Evolutionary conservation across 2,329 filamentous ascomycete genomes (phyloP).

Genomic region (Alternaria alternata): DNA sequence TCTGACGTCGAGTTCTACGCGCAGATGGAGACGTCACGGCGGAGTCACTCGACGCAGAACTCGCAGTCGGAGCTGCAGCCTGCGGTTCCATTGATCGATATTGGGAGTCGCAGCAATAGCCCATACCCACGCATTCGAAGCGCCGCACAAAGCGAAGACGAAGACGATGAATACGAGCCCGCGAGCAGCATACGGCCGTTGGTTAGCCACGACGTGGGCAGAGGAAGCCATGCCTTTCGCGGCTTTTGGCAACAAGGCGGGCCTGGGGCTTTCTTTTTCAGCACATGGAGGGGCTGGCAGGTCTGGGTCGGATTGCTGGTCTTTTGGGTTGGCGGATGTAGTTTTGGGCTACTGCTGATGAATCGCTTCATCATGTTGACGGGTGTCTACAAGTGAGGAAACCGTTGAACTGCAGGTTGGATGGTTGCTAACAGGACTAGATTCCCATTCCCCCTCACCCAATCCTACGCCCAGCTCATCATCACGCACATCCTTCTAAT

Average conservation of each 20-base stretch:
- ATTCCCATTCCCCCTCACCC: slow-evolving; percentile 62
- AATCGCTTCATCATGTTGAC: slow-evolving; percentile 62
- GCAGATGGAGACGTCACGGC: slow-evolving; percentile 36
- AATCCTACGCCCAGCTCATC: slow-evolving; percentile 60
- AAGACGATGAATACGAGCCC: slow-evolving; percentile 55
- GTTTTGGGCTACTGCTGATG: slow-evolving; percentile 59
- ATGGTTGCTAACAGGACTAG: slow-evolving; percentile 43
- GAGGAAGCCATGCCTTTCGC: slow-evolving; percentile 24
- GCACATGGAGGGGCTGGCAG: slow-evolving; percentile 58
- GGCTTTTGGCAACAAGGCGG: slow-evolving; percentile 53
- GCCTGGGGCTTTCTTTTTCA: slow-evolving; percentile 59
- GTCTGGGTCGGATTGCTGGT: slow-evolving; percentile 58
- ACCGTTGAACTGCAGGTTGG: not conserved
- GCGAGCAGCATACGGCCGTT: slow-evolving; percentile 51
- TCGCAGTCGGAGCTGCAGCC: slow-evolving; percentile 50
- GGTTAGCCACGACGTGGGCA: slow-evolving; percentile 43
- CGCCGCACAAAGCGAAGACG: slow-evolving; percentile 57
- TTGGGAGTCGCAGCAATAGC: slow-evolving; percentile 53
- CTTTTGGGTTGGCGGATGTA: slow-evolving; percentile 58
- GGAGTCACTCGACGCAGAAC: slow-evolving; percentile 40
- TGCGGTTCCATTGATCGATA: slow-evolving; percentile 55
- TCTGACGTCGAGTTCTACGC: slow-evolving; percentile 47
- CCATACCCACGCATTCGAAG: slow-evolving; percentile 55
- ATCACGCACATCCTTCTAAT: slow-evolving; percentile 60
- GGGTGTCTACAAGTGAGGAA: slow-evolving; percentile 54